A percentile compares a stretch with the other conserved stretches of the same genome.
Evolutionary conservation across 768 basidiomycete species (phyloP).

Genomic region (Austroboletus eburneus): DNA sequence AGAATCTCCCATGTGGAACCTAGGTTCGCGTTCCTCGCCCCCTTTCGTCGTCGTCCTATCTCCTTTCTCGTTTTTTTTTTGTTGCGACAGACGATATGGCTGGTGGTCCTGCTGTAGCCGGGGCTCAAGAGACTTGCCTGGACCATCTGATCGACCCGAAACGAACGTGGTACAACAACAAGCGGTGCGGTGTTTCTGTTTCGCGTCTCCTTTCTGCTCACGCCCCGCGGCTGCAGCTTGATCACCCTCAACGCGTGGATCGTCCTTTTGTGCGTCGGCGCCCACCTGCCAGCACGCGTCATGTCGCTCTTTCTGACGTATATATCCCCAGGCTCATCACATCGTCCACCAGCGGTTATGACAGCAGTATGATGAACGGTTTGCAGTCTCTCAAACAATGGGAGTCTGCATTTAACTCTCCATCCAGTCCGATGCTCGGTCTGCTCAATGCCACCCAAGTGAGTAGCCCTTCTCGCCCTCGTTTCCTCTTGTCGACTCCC

Average conservation of each 20-base stretch:
- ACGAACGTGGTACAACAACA: slow-evolving; percentile 76
- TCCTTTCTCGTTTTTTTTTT: not conserved
- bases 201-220: not conserved
- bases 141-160: slow-evolving; percentile 58
- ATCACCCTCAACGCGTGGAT: slow-evolving; percentile 69
- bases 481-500: not conserved
- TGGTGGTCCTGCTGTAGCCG: slow-evolving; percentile 39
- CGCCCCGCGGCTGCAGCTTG: slow-evolving; percentile 35
- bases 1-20: too few species aligned
- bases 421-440: slow-evolving; percentile 55
- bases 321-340: slow-evolving; percentile 54
- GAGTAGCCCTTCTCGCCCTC: slow-evolving; percentile 2
- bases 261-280: slow-evolving; percentile 55
- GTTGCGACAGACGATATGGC: slow-evolving; percentile 42
- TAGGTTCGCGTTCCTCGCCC: slow-evolving; percentile 9
- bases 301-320: slow-evolving; percentile 1
- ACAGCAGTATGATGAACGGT: slow-evolving; percentile 79
- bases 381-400: slow-evolving; percentile 66
- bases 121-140: slow-evolving; percentile 34
- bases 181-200: slow-evolving; percentile 42
- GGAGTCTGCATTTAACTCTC: slow-evolving; percentile 56
- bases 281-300: not conserved
- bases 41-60: slow-evolving; percentile 6
- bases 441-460: slow-evolving; percentile 74
- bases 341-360: slow-evolving; percentile 72